phyloP scores from a whole-genome alignment of 345 rosid genomes.

The Zanthoxylum bungeanum region DNA sequence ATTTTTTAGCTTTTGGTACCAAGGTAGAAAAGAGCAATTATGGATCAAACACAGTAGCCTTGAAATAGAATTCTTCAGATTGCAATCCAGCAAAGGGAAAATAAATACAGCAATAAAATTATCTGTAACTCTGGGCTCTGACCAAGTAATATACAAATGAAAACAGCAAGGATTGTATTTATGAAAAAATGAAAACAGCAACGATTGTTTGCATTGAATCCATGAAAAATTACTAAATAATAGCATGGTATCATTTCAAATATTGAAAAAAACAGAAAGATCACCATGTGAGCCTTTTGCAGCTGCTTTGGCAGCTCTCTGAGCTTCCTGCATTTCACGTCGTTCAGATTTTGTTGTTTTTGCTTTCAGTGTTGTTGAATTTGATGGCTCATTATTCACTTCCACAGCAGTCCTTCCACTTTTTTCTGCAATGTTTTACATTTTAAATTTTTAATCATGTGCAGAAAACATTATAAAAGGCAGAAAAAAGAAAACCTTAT shows the following conservation, averaged over 20 bases:
- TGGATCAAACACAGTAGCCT: neutral
- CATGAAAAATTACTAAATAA: neutral
- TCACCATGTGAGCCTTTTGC: slow-evolving; percentile 37
- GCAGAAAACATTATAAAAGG: neutral
- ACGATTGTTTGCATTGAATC: neutral
- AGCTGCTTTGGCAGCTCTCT: slow-evolving; percentile 60
- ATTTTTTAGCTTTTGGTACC: neutral
- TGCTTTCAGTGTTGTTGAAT: slow-evolving; percentile 39
- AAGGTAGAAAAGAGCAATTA: neutral
- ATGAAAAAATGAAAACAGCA: neutral
- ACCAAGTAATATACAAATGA: neutral
- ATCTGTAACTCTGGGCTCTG: no score
- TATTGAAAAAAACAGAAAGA: neutral
- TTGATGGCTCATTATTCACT: slow-evolving; percentile 35
- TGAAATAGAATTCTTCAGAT: neutral
- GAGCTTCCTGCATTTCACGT: slow-evolving; percentile 67
- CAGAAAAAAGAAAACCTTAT: neutral
- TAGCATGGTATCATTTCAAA: neutral
- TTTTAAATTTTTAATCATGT: slow-evolving; percentile 15
- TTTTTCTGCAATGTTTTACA: slow-evolving; percentile 39
- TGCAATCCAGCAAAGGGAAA: neutral
- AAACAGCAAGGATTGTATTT: neutral
- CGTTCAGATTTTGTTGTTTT: slow-evolving; percentile 72
- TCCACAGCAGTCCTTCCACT: slow-evolving; percentile 21
- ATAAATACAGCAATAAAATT: neutral